Evolutionary conservation across 2,329 filamentous ascomycete genomes (phyloP).

Genomic region (Fonsecaea nubica): DNA sequence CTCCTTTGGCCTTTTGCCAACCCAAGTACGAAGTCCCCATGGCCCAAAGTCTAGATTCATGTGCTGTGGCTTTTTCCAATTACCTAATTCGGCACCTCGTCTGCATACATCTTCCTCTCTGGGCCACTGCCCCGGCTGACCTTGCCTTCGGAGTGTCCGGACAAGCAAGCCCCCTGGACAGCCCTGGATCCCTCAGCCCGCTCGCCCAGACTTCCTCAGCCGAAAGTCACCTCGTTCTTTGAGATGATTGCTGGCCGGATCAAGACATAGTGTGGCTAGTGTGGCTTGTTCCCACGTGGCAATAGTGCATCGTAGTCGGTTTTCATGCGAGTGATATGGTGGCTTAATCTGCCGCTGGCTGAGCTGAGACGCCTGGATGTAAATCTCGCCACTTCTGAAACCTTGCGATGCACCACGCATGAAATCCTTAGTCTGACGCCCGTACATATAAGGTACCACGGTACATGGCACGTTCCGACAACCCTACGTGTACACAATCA

Average conservation of each 20-base stretch:
- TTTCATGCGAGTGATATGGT: slow-evolving; percentile 28
- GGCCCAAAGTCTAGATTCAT: slow-evolving; percentile 15
- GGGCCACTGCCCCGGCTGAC: slow-evolving; percentile 20
- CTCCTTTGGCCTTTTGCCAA: slow-evolving; percentile 13
- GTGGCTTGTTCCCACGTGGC: slow-evolving; percentile 31
- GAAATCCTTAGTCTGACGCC: slow-evolving; percentile 3
- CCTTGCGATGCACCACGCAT: not conserved
- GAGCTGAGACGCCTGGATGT: slow-evolving; percentile 4
- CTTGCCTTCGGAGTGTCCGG: slow-evolving; percentile 24
- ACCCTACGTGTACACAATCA: not conserved
- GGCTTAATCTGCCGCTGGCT: slow-evolving; percentile 20
- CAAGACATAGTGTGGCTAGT: slow-evolving; percentile 20
- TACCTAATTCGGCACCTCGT: slow-evolving; percentile 15
- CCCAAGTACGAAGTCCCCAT: slow-evolving; percentile 4
- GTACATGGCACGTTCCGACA: not conserved
- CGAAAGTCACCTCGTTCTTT: slow-evolving; percentile 25
- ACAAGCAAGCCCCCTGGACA: slow-evolving; percentile 13
- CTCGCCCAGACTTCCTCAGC: slow-evolving; percentile 17
- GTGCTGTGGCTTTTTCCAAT: slow-evolving; percentile 18
- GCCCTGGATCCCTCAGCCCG: not conserved
- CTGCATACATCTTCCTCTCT: slow-evolving; percentile 27
- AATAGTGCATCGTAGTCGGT: slow-evolving; percentile 19
- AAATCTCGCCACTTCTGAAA: slow-evolving; percentile 16
- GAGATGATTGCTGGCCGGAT: slow-evolving; percentile 9
- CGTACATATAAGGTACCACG: not conserved